These are phyloP conservation scores for Oryza glumipatula DNA, from an alignment of 176 grass and related monocot species.

Conservation along the genomic window DNA sequence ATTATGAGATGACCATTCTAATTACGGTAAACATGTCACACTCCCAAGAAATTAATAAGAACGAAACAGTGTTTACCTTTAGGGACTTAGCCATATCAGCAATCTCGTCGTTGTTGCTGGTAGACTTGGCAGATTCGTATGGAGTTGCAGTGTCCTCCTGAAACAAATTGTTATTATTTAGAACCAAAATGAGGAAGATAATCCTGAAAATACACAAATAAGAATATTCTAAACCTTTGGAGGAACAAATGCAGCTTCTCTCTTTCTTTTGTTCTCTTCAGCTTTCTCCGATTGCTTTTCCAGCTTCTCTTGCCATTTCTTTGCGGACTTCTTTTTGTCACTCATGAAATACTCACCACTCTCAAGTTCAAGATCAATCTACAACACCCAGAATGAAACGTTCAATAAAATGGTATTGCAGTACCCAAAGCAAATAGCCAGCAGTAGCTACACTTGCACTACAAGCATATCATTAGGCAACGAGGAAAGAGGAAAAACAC, in stretches of 20 bases:
- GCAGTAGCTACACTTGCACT: background rate
- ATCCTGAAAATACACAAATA: background rate
- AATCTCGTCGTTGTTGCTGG: conserved; percentile 46
- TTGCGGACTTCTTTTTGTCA: conserved; percentile 85
- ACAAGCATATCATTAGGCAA: background rate
- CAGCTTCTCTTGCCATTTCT: conserved; percentile 90
- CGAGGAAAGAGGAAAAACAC: background rate
- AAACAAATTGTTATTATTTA: conserved; percentile 41
- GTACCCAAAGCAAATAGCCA: background rate
- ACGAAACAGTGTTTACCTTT: conserved; percentile 56
- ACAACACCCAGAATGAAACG: conserved; percentile 35
- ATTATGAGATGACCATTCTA: background rate
- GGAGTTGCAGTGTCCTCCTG: conserved; percentile 60
- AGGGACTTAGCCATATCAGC: conserved; percentile 73
- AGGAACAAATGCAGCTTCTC: conserved; percentile 86
- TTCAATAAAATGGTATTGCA: conserved; percentile 29
- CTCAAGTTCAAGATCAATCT: conserved; percentile 84
- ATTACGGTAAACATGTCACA: background rate
- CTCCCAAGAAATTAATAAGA: background rate
- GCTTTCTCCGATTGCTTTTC: conserved; percentile 87
- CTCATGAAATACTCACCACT: conserved; percentile 97
- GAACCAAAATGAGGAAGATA: conserved; percentile 4
- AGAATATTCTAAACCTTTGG: conserved; percentile 59
- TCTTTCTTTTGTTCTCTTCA: conserved; percentile 91
- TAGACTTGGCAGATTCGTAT: conserved; percentile 51